Evolutionary conservation across 768 basidiomycete species (phyloP).

Genomic region (Phaeotremella skinneri): DNA sequence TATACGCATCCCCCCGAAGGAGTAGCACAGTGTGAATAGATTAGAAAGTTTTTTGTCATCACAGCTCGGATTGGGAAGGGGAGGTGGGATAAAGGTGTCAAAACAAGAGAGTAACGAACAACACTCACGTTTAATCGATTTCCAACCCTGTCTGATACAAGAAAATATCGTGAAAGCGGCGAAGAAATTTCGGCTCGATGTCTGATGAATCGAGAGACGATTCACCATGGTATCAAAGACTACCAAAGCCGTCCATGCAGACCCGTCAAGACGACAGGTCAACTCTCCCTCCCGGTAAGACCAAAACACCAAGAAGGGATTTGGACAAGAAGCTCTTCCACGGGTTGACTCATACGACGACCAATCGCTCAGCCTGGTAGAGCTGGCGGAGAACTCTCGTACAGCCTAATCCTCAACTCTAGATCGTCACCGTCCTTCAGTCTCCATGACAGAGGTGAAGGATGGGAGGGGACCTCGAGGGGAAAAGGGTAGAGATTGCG

Average conservation of each 20-base stretch:
- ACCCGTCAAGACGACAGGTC: constrained; percentile 8
- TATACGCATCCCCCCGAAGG: constrained; percentile 41
- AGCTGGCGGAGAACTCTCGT: constrained; percentile 42
- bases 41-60: constrained; percentile 47
- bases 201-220: constrained; percentile 1
- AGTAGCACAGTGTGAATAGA: constrained; percentile 52
- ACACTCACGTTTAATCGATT: constrained; percentile 18
- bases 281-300: background rate
- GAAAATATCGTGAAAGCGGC: constrained; percentile 5
- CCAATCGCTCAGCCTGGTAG: constrained; percentile 46
- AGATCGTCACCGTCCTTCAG: background rate
- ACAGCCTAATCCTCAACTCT: background rate
- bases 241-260: background rate
- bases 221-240: constrained; percentile 15
- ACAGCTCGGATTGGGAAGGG: constrained; percentile 22
- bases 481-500: constrained; percentile 4
- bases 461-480: constrained; percentile 20
- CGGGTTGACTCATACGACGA: constrained; percentile 51
- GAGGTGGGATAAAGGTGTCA: background rate
- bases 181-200: constrained; percentile 1
- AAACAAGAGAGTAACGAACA: constrained; percentile 1
- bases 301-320: constrained; percentile 2
- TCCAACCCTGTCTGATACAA: background rate
- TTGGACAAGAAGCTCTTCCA: constrained; percentile 30
- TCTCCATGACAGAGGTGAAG: constrained; percentile 5